A percentile compares a stretch with the other conserved stretches of the same genome.
These are phyloP conservation scores for Rhodotorula taiwanensis DNA, from an alignment of 768 basidiomycete species.

Conservation along the genomic window DNA sequence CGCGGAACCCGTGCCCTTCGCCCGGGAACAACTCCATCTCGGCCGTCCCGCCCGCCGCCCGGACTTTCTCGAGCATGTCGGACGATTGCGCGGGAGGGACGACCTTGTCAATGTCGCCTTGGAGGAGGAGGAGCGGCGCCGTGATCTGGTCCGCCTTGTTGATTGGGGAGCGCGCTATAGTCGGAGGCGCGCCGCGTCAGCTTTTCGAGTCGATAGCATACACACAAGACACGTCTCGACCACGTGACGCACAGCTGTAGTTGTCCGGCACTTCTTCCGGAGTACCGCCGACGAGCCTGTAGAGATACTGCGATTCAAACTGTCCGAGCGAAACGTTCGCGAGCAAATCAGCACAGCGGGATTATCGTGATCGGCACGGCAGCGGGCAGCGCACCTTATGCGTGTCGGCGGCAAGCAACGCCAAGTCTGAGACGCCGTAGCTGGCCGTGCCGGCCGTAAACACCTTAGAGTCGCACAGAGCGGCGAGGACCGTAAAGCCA, in stretches of 20 bases:
- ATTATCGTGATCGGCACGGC: conserved; percentile 48
- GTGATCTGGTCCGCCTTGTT: conserved; percentile 58
- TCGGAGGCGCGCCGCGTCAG: neutral
- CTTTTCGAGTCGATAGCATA: neutral
- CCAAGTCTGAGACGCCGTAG: conserved; percentile 66
- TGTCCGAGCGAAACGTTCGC: neutral
- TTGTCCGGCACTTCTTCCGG: conserved; percentile 54
- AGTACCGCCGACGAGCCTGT: conserved; percentile 60
- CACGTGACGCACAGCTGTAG: conserved; percentile 46
- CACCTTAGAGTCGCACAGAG: conserved; percentile 49
- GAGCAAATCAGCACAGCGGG: neutral
- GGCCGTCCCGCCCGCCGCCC: conserved; percentile 51
- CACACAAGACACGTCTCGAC: too few relatives aligned
- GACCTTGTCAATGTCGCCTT: conserved; percentile 58
- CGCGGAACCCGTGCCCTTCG: conserved; percentile 62
- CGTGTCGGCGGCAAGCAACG: conserved; percentile 55
- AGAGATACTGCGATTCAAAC: conserved; percentile 48
- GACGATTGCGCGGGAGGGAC: conserved; percentile 65
- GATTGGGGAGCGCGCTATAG: conserved; percentile 55
- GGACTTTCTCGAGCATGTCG: conserved; percentile 54
- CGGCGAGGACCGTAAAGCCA: conserved; percentile 60
- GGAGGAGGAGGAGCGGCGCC: conserved; percentile 61
- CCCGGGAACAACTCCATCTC: conserved; percentile 60
- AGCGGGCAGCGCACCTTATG: conserved; percentile 50
- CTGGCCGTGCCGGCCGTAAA: conserved; percentile 61